Evolutionary conservation across 2,329 filamentous ascomycete species (phyloP), one percentile per base, ranked within the genome.

Genomic region (Pseudogymnoascus pannorum): DNA sequence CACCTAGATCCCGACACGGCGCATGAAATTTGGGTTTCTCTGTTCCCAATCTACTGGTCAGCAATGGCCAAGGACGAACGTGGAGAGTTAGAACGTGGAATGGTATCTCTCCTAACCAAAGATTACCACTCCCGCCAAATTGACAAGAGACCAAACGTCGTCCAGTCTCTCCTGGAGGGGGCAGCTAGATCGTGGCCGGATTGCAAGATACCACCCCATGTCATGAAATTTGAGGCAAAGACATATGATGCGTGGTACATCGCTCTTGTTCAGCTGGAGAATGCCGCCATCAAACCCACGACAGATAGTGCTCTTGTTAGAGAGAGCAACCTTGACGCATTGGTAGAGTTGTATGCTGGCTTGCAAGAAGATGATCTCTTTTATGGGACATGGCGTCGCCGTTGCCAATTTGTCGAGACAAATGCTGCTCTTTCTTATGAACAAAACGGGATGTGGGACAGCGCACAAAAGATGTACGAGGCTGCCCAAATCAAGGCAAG

Each of bases 371-470:
- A 97, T 58, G 94, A 99, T 72, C 80, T 99, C 57, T 99, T 97
- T 74, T 97, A 99, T 66, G 94, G 94, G 7, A 95, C 92, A 0
- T 99, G 94, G 94, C 87, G 94, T 63, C 86, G 94, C 61, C 87
- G 94, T 51, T 96, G 92, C 73, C 91, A 96, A 67, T 99, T 96
- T 71, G 89, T 99, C 5, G 95, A 99, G 78, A 97, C 92, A 7
- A 99, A 99, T 71, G 91, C 94, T 12, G 94, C 92, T 1, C 79
- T 99, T 6, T 99, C 94, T 0, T 99, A 97, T 68, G 95, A 99
- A 76, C 95, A 99, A 72, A 96, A 96, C 69, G 94, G 94, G 57
- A 96, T 97, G 84, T 99, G 94, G 95, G 94, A 99, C 70, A 97
- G 97, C 75, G 92, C 95, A 1, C 95, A 99, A 76, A 89, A 90